Base-by-base conservation (phyloP, 1,284 basidiomycete genomes). In the Earliella scabrosa region DNA sequence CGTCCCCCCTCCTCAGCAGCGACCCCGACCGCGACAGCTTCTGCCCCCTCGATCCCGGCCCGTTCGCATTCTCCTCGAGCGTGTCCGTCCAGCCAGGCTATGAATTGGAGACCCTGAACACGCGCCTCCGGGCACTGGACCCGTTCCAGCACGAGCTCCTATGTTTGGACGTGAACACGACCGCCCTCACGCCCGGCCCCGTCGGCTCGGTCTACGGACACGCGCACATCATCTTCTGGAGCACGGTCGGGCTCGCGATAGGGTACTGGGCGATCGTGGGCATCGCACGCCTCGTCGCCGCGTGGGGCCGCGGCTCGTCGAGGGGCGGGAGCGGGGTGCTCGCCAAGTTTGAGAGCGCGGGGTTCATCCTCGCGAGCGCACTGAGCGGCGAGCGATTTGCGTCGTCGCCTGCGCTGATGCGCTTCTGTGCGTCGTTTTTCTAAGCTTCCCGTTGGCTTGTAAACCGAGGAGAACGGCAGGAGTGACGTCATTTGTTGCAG, bases 341-440 rank as follows among this genome's bases (percentile, higher is more conserved):
- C 86, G 76, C 83, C 18, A 79, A 82, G 56, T 77, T 87, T n/a
- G 86, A 91, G 69, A 92, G 89, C 72, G 82, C 83, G 5, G 93
- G 93, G 3, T 93, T 93, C 63, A 89, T 97, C 65, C 75, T 96
- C 39, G 91, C 93, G n/a, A 95, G 93, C 72, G 93, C 94, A 1
- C 85, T 97, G 60, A 95, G 93, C 57, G 96, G 96, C 4, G 93
- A 96, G 72, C 82, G 92, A 39, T 79, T 98, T 31, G 87, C 93
- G 2, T 84, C 87, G 27, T 91, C 90, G 27, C 92, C 94, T 10
- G 92, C 93, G 1, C 79, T 99, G 46, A 81, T 97, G 71, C 81
- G 96, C 52, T 98, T 96, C 67, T 88, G 93, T 94, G 65, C 67
- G 84, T 77, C 14, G 16, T 21, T 26, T n/a, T n/a, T n/a, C n/a